Evolutionary conservation across 257 asterid genomes (phyloP), one percentile per base, ranked within the genome.

Genomic region (Gentiana macrophylla): DNA sequence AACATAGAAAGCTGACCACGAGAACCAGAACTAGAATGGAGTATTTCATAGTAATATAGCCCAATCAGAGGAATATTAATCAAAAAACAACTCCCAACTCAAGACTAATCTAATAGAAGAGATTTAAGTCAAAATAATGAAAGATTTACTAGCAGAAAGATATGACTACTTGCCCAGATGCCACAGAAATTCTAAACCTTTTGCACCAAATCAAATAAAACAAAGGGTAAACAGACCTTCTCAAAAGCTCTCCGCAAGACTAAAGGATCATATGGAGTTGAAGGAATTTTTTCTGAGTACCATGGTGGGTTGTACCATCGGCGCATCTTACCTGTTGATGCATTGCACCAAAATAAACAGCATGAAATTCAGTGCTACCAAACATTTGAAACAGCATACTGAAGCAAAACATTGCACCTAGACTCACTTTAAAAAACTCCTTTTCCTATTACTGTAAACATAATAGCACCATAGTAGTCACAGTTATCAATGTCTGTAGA

Each of bases 241-340:
- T 92, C 97, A 76, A 92, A 92, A 68, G 94, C 94, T 72, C 63
- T 70, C 67, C 95, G 86, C 68, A 92, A 71, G 71, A 79, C 79
- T 60, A 83, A 78, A 70, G 80, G 77, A 49, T 88, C 94, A 59
- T 85, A 92, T 62, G 94, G 86, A 62, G 77, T 61, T 56, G 84
- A 73, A 61, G 97, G 99, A 67, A 86, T 79, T 50, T 76, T 73
- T 71, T 85, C 99, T 34, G 77, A 63, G 60, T 62, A 85, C 99
- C 99, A 92, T 57, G 77, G 80, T 60, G 97, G 99, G 80, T 88
- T 92, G 81, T 85, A 92, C 99, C 99, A 92, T 74, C 97, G 88
- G 67, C 82, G 77, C 56, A 86, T 77, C 53, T 66, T 87, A 55
- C 97, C 99, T 92, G 85, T 57, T 49, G 62, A 62, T 55, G 73